phyloP scores from a whole-genome alignment of 129 eudicot genomes.

The Oenanthe sinensis region DNA sequence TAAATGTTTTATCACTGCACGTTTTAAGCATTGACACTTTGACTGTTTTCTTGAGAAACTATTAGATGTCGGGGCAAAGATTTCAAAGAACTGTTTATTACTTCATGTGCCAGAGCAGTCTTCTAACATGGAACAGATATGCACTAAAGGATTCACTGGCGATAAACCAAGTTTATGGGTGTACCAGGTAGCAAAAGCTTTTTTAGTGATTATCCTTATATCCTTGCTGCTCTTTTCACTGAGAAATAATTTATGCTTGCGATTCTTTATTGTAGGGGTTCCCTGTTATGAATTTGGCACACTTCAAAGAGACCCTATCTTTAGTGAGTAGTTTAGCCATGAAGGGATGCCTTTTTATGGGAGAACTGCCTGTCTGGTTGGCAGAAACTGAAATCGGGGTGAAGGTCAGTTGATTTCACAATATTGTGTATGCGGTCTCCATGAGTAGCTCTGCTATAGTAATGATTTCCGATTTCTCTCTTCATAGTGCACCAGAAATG shows the following conservation, averaged over 20 bases:
- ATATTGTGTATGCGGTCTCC: not conserved
- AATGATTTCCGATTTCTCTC: not conserved
- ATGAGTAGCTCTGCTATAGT: not conserved
- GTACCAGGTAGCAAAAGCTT: constrained; percentile 50
- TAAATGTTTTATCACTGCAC: constrained; percentile 3
- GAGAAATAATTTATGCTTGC: not conserved
- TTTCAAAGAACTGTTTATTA: constrained; percentile 70
- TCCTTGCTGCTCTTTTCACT: not conserved
- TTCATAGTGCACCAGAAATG: constrained; percentile 30
- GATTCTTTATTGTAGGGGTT: constrained; percentile 42
- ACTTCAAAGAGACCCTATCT: constrained; percentile 45
- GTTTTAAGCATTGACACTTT: constrained; percentile 16
- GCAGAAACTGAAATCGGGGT: constrained; percentile 38
- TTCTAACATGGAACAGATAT: constrained; percentile 53
- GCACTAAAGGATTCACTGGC: constrained; percentile 69
- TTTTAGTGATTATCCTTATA: not conserved
- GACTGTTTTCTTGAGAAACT: constrained; percentile 34
- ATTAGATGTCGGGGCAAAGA: constrained; percentile 71
- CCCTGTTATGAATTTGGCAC: constrained; percentile 53
- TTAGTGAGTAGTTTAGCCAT: constrained; percentile 52
- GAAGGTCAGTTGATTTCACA: constrained; percentile 35
- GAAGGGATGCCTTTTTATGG: constrained; percentile 70
- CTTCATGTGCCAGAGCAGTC: constrained; percentile 67
- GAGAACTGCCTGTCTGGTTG: constrained; percentile 78
- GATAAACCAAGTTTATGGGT: constrained; percentile 75